phyloP scores from a whole-genome alignment of 371 early-diverging fungal genomes.

The Mucor indicus region DNA sequence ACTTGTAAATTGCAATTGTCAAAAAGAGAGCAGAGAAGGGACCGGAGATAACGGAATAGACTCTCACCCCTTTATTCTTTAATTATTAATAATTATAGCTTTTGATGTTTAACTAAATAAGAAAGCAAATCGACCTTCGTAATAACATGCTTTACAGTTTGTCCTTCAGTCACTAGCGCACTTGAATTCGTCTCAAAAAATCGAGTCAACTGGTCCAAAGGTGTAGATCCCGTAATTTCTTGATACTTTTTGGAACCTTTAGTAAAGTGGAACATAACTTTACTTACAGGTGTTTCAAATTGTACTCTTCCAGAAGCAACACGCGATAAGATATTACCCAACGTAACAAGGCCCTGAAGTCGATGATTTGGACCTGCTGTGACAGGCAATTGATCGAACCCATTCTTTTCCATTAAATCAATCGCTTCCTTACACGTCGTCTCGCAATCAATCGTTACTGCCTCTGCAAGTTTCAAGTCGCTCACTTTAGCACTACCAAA shows the following conservation, averaged over 20 bases:
- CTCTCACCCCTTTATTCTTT: no score
- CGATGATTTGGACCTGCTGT: conserved; percentile 58
- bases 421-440: conserved; percentile 81
- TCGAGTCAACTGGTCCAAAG: conserved; percentile 71
- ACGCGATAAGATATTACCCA: conserved; percentile 81
- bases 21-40: no score
- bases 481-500: conserved; percentile 80
- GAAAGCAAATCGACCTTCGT: conserved; percentile 90
- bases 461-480: conserved; percentile 76
- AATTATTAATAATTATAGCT: no score
- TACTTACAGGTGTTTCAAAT: conserved; percentile 63
- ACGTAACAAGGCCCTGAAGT: conserved; percentile 82
- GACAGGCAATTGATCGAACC: conserved; percentile 95
- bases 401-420: conserved; percentile 80
- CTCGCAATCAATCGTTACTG: conserved; percentile 70
- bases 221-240: conserved; percentile 83
- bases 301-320: conserved; percentile 71
- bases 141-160: conserved; percentile 78
- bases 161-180: conserved; percentile 83
- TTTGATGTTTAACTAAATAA: conserved; percentile 78
- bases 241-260: conserved; percentile 65
- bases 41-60: no score
- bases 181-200: conserved; percentile 92
- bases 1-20: no score
- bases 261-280: conserved; percentile 84